Conservation (phyloP, 163 green algal genomes). For the Scenedesmus sp. region DNA sequence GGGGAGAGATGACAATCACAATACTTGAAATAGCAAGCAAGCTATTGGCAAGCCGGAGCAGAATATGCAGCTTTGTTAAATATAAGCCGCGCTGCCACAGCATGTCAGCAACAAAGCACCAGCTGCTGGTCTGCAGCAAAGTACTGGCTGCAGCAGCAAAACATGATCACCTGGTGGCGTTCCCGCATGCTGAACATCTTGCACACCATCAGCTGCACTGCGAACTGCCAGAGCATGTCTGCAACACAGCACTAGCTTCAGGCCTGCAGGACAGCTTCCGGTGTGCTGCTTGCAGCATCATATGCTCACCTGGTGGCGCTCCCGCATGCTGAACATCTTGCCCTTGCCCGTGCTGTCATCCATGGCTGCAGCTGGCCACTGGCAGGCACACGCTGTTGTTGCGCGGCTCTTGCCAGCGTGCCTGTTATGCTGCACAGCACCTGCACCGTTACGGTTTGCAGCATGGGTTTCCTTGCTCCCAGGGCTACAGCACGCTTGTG, state of each 20-base stretch:
- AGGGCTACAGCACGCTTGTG: too few relatives aligned
- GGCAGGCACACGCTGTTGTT: neutral
- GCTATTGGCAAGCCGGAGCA: neutral
- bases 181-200: neutral
- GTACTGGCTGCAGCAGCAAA: neutral
- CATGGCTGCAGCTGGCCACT: slow-evolving; percentile 13
- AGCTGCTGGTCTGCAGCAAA: too few relatives aligned
- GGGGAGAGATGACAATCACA: too few relatives aligned
- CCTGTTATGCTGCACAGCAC: neutral
- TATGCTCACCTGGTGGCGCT: neutral
- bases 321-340: slow-evolving; percentile 20
- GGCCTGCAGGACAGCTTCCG: neutral
- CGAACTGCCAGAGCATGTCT: neutral
- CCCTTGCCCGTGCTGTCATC: slow-evolving; percentile 40
- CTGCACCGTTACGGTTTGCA: neutral
- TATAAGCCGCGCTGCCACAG: too few relatives aligned
- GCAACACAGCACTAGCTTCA: neutral
- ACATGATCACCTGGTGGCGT: neutral
- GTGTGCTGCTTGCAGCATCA: neutral
- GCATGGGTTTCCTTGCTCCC: neutral
- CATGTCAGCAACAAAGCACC: too few relatives aligned
- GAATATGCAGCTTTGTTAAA: neutral
- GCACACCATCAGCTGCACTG: neutral
- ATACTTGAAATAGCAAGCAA: neutral
- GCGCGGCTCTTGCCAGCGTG: neutral